Conservation (phyloP, 2,329 filamentous ascomycete genomes). For the Fusarium sp. region DNA sequence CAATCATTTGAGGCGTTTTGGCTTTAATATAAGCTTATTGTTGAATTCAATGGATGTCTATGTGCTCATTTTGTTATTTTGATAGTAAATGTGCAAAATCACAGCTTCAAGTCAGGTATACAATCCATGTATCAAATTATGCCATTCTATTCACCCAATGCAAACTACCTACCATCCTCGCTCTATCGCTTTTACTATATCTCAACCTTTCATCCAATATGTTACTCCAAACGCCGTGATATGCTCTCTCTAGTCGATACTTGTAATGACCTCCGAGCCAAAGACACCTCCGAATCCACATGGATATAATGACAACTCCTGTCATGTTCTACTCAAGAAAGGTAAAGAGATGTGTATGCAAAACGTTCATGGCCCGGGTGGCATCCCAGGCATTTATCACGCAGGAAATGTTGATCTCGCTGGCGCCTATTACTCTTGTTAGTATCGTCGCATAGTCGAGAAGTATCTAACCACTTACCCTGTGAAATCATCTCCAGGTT, state of each 20-base stretch:
- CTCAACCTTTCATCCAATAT: constrained; percentile 7
- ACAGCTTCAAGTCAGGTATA: background rate
- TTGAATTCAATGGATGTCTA: background rate
- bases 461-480: constrained; percentile 66
- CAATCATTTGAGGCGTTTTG: background rate
- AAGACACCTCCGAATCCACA: constrained; percentile 4
- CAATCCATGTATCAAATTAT: background rate
- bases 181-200: background rate
- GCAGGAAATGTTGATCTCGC: constrained; percentile 99
- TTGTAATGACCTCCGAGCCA: background rate
- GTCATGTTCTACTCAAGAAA: constrained; percentile 75
- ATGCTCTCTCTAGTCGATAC: constrained; percentile 4
- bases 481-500: constrained; percentile 99
- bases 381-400: constrained; percentile 94
- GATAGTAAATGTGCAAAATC: background rate
- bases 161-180: background rate
- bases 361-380: constrained; percentile 91
- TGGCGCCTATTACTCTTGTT: constrained; percentile 73
- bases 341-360: constrained; percentile 97
- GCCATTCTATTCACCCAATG: background rate
- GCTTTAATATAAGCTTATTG: background rate
- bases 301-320: constrained; percentile 9
- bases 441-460: constrained; percentile 2
- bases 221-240: constrained; percentile 33
- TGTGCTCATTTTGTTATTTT: background rate